These are phyloP conservation scores for Oldenlandia corymbosa DNA, from an alignment of 257 asterid genomes.

Conservation along the genomic window DNA sequence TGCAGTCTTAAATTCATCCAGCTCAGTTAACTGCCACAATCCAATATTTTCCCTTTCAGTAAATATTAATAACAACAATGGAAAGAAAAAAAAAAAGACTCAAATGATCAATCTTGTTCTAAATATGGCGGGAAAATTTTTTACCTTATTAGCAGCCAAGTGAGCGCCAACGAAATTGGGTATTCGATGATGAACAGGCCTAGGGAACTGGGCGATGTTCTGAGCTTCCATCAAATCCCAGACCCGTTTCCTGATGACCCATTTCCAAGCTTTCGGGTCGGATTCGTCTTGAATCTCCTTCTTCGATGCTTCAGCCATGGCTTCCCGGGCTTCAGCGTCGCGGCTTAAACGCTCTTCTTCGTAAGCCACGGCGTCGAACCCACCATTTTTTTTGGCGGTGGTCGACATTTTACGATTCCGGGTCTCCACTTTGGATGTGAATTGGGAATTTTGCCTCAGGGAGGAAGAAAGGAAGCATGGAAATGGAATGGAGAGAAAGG, in stretches of 20 bases:
- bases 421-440: conserved; percentile 17
- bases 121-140: background rate
- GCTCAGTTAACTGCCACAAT: conserved; percentile 50
- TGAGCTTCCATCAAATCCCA: conserved; percentile 88
- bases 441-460: conserved; percentile 5
- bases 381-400: conserved; percentile 30
- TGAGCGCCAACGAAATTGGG: conserved; percentile 76
- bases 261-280: conserved; percentile 88
- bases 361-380: conserved; percentile 57
- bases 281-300: conserved; percentile 33
- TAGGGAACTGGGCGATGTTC: conserved; percentile 80
- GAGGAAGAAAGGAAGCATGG: conserved; percentile 19
- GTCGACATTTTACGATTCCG: conserved; percentile 13
- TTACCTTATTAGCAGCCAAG: conserved; percentile 62
- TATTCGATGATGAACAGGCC: conserved; percentile 93
- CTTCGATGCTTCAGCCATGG: conserved; percentile 60
- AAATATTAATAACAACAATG: background rate
- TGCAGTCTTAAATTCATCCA: conserved; percentile 69
- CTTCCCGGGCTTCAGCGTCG: conserved; percentile 66
- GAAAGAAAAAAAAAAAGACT: background rate
- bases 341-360: conserved; percentile 71
- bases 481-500: conserved; percentile 20
- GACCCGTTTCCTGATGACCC: conserved; percentile 72
- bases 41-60: background rate
- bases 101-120: background rate